A percentile compares a stretch with the other conserved stretches of the same genome.
These are phyloP conservation scores for Naematelia encephala DNA, from an alignment of 768 basidiomycete species.

Conservation along the genomic window DNA sequence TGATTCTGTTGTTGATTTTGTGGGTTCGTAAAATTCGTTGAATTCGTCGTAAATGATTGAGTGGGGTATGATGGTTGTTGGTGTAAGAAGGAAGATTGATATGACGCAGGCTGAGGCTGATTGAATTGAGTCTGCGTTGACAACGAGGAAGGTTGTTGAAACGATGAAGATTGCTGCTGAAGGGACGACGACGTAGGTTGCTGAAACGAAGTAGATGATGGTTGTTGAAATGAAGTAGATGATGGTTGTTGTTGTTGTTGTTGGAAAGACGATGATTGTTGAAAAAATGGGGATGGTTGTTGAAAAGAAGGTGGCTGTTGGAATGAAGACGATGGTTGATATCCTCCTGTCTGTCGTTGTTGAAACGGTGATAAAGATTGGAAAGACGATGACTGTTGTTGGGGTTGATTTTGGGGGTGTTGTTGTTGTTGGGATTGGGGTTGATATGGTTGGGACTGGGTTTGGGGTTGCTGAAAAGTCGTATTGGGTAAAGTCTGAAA, in stretches of 20 bases:
- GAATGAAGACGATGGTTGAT: background rate
- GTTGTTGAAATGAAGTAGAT: background rate
- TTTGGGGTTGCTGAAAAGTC: background rate
- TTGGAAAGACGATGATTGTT: background rate
- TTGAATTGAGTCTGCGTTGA: too few species aligned
- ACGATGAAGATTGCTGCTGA: background rate
- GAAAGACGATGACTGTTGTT: background rate
- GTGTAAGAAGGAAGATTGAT: background rate
- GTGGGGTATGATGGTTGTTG: background rate
- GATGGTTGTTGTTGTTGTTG: background rate
- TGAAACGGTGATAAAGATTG: conserved; percentile 1
- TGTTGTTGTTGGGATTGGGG: background rate
- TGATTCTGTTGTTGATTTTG: too few species aligned
- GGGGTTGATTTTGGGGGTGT: background rate
- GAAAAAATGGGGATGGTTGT: background rate
- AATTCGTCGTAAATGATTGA: too few species aligned
- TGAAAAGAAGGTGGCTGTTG: background rate
- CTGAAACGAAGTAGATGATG: background rate
- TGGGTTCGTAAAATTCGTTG: too few species aligned
- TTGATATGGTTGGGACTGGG: too few species aligned
- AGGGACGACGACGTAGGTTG: background rate
- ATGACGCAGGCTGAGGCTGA: too few species aligned
- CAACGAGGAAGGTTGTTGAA: background rate
- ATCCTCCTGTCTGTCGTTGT: background rate
- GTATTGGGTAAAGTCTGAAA: background rate